Percentiles rank a stretch among this genome's conserved stretches.
Evolutionary conservation across 129 eudicot species (phyloP).

Genomic region (Dittrichia graveolens): DNA sequence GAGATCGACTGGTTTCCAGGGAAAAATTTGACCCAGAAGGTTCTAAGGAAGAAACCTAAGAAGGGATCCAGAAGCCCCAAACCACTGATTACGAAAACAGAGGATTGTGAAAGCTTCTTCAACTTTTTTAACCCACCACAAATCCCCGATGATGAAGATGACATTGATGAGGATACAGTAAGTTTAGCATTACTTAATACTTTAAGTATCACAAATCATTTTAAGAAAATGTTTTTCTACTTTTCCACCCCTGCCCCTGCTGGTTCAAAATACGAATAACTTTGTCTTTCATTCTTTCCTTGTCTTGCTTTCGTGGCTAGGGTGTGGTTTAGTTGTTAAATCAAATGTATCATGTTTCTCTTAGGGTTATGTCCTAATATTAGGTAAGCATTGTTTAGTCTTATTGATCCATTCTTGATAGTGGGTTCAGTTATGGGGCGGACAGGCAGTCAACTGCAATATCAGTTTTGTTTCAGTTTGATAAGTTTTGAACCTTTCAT

Average conservation of each 20-base stretch:
- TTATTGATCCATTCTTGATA: too few relatives aligned
- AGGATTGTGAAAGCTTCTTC: constrained; percentile 89
- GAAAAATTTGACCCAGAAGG: constrained; percentile 83
- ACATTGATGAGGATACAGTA: constrained; percentile 68
- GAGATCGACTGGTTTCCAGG: constrained; percentile 96
- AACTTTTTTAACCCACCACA: constrained; percentile 90
- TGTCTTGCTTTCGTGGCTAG: not conserved
- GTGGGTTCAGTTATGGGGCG: too few relatives aligned
- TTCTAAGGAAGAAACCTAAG: constrained; percentile 82
- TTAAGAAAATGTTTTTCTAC: not conserved
- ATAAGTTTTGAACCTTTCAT: too few relatives aligned
- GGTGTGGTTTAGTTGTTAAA: too few relatives aligned
- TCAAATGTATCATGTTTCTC: too few relatives aligned
- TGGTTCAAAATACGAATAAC: not conserved
- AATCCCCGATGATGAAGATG: constrained; percentile 83
- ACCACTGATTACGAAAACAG: constrained; percentile 85
- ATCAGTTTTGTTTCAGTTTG: too few relatives aligned
- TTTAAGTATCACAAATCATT: constrained; percentile 18
- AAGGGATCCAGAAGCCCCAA: constrained; percentile 79
- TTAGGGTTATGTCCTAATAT: too few relatives aligned
- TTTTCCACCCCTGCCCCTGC: not conserved
- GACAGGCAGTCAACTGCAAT: too few relatives aligned
- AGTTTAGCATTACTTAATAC: constrained; percentile 29
- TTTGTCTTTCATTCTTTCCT: constrained; percentile 1
- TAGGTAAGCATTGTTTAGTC: too few relatives aligned